Conservation (phyloP, 345 rosid genomes). For the Eucalyptus marginata region DNA sequence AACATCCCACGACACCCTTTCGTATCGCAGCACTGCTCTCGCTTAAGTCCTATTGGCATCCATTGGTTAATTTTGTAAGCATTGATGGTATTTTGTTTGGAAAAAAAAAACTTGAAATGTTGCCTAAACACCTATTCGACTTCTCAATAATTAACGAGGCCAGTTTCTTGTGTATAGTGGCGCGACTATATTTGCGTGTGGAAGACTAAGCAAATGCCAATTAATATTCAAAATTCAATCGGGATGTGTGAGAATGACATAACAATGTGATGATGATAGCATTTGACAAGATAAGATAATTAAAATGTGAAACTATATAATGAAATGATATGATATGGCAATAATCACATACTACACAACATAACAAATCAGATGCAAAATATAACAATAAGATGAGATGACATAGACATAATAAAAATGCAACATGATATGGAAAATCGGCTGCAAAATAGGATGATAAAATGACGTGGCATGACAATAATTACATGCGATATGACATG, state of each 20-base stretch:
- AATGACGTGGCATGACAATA: background rate
- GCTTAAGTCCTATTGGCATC: background rate
- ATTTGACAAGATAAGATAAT: background rate
- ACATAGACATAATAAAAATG: background rate
- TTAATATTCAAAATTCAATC: too few relatives aligned
- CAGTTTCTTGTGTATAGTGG: background rate
- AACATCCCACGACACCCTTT: background rate
- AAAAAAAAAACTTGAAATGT: background rate
- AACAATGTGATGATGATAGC: background rate
- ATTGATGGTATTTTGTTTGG: too few relatives aligned
- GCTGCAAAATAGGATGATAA: fast-evolving
- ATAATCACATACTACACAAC: fast-evolving
- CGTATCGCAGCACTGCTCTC: background rate
- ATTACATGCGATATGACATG: fast-evolving
- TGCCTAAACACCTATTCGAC: background rate
- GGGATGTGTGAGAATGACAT: background rate
- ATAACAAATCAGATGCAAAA: fast-evolving
- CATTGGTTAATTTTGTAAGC: too few relatives aligned
- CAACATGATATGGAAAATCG: fast-evolving
- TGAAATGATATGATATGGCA: too few relatives aligned
- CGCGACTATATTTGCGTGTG: background rate
- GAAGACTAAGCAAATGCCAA: background rate
- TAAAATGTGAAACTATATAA: background rate
- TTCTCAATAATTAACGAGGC: background rate
- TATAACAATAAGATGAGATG: background rate